These are phyloP conservation scores for Syzygium grande DNA, from an alignment of 345 rosid genomes.

Conservation along the genomic window DNA sequence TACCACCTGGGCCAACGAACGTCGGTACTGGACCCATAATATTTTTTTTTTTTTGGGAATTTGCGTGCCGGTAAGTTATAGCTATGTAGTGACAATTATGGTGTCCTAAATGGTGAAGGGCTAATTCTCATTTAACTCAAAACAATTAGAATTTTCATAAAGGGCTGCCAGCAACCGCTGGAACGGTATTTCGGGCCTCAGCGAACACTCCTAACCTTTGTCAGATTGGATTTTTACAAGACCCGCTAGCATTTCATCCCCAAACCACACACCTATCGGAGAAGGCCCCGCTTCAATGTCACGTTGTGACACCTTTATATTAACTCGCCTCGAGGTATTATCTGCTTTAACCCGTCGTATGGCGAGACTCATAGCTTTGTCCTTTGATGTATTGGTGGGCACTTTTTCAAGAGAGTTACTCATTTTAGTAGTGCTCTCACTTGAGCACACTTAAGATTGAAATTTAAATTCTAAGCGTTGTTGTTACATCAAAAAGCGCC, in stretches of 20 bases:
- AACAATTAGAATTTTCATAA: not conserved
- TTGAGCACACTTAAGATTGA: too few species aligned
- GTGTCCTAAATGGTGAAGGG: not conserved
- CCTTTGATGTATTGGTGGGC: too few species aligned
- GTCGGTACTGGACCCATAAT: too few species aligned
- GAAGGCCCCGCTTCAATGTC: rapidly evolving
- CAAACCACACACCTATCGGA: not conserved
- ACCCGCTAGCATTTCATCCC: not conserved
- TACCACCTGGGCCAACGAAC: too few species aligned
- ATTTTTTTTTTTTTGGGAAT: too few species aligned
- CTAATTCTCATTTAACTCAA: not conserved
- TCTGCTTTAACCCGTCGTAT: rapidly evolving
- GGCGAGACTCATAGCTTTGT: too few species aligned
- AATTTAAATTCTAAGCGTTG: too few species aligned
- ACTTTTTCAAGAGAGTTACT: not conserved
- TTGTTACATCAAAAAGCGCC: too few species aligned
- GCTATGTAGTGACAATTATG: not conserved
- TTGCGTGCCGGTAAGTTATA: too few species aligned
- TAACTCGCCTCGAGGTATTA: not conserved
- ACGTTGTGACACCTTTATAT: rapidly evolving
- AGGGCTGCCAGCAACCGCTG: not conserved
- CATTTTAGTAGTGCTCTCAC: too few species aligned
- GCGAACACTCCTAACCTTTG: rapidly evolving
- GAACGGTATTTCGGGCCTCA: rapidly evolving
- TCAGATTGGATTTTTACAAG: rapidly evolving